Conservation (phyloP, 140 eudicot species). For the Cichorium intybus region DNA sequence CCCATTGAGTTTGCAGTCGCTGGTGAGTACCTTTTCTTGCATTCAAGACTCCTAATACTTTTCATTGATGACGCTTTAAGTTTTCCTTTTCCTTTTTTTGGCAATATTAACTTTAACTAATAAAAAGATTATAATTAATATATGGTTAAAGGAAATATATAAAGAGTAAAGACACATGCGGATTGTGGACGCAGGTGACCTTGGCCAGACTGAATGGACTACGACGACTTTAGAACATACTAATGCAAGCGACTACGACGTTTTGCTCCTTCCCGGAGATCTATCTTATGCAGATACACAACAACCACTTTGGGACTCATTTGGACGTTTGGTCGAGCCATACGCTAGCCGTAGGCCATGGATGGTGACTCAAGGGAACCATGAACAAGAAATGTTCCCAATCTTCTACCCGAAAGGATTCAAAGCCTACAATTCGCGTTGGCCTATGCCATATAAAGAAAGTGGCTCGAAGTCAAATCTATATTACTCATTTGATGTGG, state of each 20-base stretch:
- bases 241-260: constrained; percentile 55
- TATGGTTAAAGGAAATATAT: too few relatives aligned
- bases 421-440: constrained; percentile 68
- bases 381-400: constrained; percentile 65
- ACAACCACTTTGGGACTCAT: constrained; percentile 90
- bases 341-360: constrained; percentile 76
- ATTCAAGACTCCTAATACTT: neutral
- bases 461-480: constrained; percentile 69
- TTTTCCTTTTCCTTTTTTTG: neutral
- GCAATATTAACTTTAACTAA: neutral
- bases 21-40: constrained; percentile 44
- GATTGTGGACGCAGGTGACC: constrained; percentile 54
- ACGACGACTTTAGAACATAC: constrained; percentile 55
- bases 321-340: constrained; percentile 84
- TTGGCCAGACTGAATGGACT: constrained; percentile 94
- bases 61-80: neutral
- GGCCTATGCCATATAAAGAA: constrained; percentile 74
- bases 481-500: constrained; percentile 75
- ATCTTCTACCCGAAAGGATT: constrained; percentile 49
- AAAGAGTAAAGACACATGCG: neutral
- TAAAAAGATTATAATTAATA: neutral
- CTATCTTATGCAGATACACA: constrained; percentile 81
- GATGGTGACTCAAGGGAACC: constrained; percentile 95
- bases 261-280: constrained; percentile 76
- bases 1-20: constrained; percentile 81